Conservation (phyloP, 805 yeast species). For the Dipodascopsis uninucleata region DNA sequence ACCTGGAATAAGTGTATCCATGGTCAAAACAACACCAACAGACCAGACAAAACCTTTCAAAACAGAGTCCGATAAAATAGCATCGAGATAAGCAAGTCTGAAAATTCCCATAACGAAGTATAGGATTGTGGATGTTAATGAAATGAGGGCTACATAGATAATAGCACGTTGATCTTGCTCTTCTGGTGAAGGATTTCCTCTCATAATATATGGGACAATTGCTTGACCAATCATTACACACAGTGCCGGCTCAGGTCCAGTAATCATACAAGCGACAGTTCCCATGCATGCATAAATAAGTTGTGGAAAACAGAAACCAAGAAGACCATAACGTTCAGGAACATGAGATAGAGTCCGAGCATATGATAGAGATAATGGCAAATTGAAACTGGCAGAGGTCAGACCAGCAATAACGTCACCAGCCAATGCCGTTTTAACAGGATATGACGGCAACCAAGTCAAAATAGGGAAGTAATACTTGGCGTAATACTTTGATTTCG, state of each 20-base stretch:
- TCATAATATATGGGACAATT: slow-evolving; percentile 53
- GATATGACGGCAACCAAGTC: slow-evolving; percentile 51
- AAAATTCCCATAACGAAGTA: slow-evolving; percentile 70
- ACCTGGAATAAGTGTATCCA: slow-evolving; percentile 69
- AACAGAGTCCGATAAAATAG: slow-evolving; percentile 70
- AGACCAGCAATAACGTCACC: slow-evolving; percentile 80
- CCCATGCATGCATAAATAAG: slow-evolving; percentile 74
- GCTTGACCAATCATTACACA: slow-evolving; percentile 80
- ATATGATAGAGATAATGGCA: slow-evolving; percentile 80
- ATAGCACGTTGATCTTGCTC: slow-evolving; percentile 22
- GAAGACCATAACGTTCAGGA: slow-evolving; percentile 75
- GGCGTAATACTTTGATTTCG: slow-evolving; percentile 32
- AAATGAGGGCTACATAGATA: slow-evolving; percentile 53
- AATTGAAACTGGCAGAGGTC: slow-evolving; percentile 84
- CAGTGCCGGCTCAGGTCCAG: slow-evolving; percentile 89
- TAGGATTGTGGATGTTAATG: slow-evolving; percentile 71
- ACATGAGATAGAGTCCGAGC: slow-evolving; percentile 82
- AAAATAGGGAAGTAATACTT: slow-evolving; percentile 55
- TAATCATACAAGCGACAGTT: slow-evolving; percentile 82
- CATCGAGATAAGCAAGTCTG: slow-evolving; percentile 83
- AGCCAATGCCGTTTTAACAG: slow-evolving; percentile 36
- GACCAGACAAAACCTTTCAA: slow-evolving; percentile 82
- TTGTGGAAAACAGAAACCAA: slow-evolving; percentile 74
- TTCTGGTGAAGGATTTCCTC: slow-evolving; percentile 33
- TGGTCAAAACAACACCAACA: slow-evolving; percentile 77